A percentile compares a stretch with the other conserved stretches of the same genome.
phyloP scores from a whole-genome alignment of 805 yeast genomes.

The Barnettozyma californica region DNA sequence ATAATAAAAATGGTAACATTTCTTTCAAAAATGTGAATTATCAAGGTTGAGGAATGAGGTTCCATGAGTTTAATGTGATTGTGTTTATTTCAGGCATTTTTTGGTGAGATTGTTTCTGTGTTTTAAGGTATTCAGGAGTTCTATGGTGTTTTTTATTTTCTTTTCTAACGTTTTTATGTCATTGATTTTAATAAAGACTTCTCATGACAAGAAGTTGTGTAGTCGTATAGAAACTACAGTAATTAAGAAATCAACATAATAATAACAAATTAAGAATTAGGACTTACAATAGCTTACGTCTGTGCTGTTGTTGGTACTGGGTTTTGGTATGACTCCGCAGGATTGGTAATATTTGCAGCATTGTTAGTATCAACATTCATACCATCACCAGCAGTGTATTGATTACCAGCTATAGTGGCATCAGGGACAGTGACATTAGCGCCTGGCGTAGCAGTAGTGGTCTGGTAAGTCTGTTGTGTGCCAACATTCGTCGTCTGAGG shows the following conservation, averaged over 20 bases:
- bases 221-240: background rate
- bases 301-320: background rate
- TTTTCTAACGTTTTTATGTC: background rate
- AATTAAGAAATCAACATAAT: no score
- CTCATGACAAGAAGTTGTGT: background rate
- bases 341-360: background rate
- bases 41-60: constrained; percentile 8
- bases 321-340: constrained; percentile 1
- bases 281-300: no score
- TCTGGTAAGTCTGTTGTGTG: background rate
- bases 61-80: background rate
- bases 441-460: background rate
- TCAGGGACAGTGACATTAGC: background rate
- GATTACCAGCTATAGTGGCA: background rate
- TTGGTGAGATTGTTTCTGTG: background rate
- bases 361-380: background rate
- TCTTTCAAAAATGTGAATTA: constrained; percentile 24
- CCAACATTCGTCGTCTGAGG: background rate
- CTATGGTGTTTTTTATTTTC: background rate
- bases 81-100: background rate
- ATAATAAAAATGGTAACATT: constrained; percentile 12
- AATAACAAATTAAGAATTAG: no score
- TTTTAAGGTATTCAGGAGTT: background rate
- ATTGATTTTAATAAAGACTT: background rate
- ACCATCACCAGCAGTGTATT: background rate